Base-by-base conservation (phyloP, 2,329 filamentous ascomycete genomes). In the Nectriaceae sp. region DNA sequence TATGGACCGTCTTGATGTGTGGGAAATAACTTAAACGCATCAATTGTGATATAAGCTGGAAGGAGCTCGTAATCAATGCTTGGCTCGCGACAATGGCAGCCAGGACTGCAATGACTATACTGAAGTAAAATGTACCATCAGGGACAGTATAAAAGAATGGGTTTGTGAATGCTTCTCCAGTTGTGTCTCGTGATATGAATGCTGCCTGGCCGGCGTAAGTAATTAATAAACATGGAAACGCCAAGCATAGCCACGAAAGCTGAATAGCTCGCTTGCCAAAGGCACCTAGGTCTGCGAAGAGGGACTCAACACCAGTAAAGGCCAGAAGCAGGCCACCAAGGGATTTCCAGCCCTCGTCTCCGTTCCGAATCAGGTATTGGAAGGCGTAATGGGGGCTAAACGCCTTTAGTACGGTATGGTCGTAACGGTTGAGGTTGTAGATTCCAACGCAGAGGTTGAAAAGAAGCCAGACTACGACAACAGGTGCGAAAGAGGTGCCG, bases 261-360 rank as follows among this genome's bases (percentile, higher is more conserved):
- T 89, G 87, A 43, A 92, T 83, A 1, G 88, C 87, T 36, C 78
- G 73, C 58, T 80, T 77, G 65, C 79, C 82, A 65, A 92, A 92
- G 19, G 88, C 88, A 26, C 88, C 88, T 5, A 92, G 74, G 59
- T 92, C 88, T 3, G 88, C 88, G 62, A 90, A 92, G 1, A 92
- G 74, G 1, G 88, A 87, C 64, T 91, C 88, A n/a, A 89, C 85
- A 16, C 85, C 88, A 2, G 88, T 91, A 60, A 92, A 91, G 3
- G 84, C 80, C 10, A 92, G 77, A 2, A 92, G 67, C 18, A 91
- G 80, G 4, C 88, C 88, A n/a, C 84, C 85, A 2, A 89, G 74
- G 49, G 78, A 80, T 49, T 73, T 74, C 85, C 85, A 89, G 1
- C 82, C 85, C 4, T 78, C 72, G 3, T 78, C 73, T 44, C 76